Evolutionary conservation across 2,329 filamentous ascomycete genomes (phyloP), one percentile per base, ranked within the genome.

Genomic region (Chaetomium globosum): DNA sequence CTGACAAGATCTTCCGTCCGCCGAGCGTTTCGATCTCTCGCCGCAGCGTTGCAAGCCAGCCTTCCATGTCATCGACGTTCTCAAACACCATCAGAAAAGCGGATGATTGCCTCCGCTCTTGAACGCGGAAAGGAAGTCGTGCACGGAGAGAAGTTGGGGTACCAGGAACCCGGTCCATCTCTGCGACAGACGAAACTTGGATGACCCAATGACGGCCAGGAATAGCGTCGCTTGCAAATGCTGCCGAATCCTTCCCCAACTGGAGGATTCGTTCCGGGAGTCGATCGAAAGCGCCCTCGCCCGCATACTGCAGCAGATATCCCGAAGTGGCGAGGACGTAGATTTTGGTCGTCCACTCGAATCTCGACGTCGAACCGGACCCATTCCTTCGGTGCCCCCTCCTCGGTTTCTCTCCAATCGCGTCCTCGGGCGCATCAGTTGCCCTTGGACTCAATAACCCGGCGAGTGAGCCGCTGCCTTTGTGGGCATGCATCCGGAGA

Each of bases 151-250:
- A 90, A 58, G 85, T 84, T 46, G 86, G 83, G 2, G 80, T 71
- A 3, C 80, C 72, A 16, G 82, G 73, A 1, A 75, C 78, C 31
- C 85, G 85, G 39, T 89, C 84, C 2, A 83, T 77, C 58, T 88
- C 87, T 64, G 87, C 86, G 9, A 82, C 79, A 43, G 91, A 89
- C 2, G 87, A 89, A 26, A 94, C 85, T 70, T 92, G 90, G 16
- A 94, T 76, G 6, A 94, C 91, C 86, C 90, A 93, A 72, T 93
- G 90, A 66, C 86, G 87, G 6, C 91, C 91, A 3, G 90, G 89
- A 63, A 94, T 92, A 16, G 90, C 81, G 74, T 95, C 91, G 70
- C 87, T 92, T 1, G 89, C 91, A 75, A 92, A 94, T 5, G 90
- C 91, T 12, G 89, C 90, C 3, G 91, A 93, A 56, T 90, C 85